A percentile compares a stretch with the other conserved stretches of the same genome.
phyloP scores from a whole-genome alignment of 2,329 filamentous ascomycete genomes.

The Colletotrichum agaves region DNA sequence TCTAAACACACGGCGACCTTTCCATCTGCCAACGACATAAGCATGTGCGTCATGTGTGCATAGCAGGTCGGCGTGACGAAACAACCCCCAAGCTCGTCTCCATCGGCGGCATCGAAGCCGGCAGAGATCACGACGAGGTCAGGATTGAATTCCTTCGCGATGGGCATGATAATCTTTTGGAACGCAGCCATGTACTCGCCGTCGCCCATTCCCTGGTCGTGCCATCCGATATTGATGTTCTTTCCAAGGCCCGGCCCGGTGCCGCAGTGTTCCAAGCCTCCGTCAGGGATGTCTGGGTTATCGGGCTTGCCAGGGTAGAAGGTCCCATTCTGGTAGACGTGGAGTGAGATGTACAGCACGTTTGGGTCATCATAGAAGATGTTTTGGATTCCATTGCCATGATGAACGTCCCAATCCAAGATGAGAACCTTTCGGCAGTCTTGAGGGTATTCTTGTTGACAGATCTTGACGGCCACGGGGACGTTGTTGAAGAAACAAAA shows the following conservation, averaged over 20 bases:
- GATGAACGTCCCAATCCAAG: constrained; percentile 87
- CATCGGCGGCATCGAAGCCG: constrained; percentile 94
- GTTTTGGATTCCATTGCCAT: constrained; percentile 94
- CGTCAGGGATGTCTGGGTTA: constrained; percentile 67
- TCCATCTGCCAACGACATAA: constrained; percentile 92
- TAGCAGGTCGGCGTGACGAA: constrained; percentile 93
- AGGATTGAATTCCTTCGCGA: constrained; percentile 91
- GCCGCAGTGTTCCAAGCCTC: constrained; percentile 70
- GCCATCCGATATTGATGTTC: constrained; percentile 76
- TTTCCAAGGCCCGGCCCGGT: constrained; percentile 65
- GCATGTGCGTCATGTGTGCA: constrained; percentile 98
- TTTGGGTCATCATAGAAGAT: constrained; percentile 96
- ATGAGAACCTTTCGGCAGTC: constrained; percentile 89
- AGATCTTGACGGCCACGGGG: constrained; percentile 88
- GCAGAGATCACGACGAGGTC: constrained; percentile 96
- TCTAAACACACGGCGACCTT: constrained; percentile 94
- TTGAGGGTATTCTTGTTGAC: constrained; percentile 83
- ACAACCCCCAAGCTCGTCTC: constrained; percentile 92
- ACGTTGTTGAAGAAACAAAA: constrained; percentile 99
- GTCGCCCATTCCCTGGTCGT: constrained; percentile 86
- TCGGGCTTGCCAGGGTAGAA: constrained; percentile 84
- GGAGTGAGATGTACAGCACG: constrained; percentile 93
- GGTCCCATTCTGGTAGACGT: constrained; percentile 83
- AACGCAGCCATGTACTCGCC: constrained; percentile 98
- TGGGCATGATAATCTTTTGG: constrained; percentile 95